Conservation (phyloP, 1,284 basidiomycete genomes). For the Leucoagaricus sp. region DNA sequence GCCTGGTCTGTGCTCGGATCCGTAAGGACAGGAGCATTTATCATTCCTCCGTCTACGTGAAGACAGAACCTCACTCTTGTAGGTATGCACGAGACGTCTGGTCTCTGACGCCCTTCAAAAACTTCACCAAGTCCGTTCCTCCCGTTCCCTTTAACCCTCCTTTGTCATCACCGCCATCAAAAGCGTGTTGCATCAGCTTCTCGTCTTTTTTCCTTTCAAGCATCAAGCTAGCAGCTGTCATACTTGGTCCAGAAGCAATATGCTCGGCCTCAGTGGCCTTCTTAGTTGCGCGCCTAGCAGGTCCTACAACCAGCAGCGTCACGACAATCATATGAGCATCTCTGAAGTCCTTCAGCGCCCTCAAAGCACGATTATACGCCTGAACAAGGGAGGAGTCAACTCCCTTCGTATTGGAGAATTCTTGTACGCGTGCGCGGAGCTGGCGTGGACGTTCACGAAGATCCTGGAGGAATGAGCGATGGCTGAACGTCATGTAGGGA, state of each 20-base stretch:
- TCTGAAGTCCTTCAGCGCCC: slow-evolving; percentile 77
- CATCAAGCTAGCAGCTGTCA: slow-evolving; percentile 6
- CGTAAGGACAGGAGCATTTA: not conserved
- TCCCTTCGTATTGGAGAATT: not conserved
- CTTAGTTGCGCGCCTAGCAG: slow-evolving; percentile 42
- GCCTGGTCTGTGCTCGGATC: no score
- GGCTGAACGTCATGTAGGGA: slow-evolving; percentile 86
- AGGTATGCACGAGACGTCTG: slow-evolving; percentile 56
- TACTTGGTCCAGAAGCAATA: no score
- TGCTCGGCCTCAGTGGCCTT: not conserved
- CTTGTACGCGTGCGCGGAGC: slow-evolving; percentile 46
- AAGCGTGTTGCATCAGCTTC: not conserved
- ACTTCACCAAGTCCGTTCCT: slow-evolving; percentile 80
- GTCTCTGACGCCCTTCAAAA: slow-evolving; percentile 80
- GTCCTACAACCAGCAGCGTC: slow-evolving; percentile 82
- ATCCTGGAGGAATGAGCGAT: slow-evolving; percentile 83
- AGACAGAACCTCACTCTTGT: not conserved
- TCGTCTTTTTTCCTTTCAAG: slow-evolving; percentile 11
- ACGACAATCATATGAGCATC: slow-evolving; percentile 90
- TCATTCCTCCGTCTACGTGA: not conserved
- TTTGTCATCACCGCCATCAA: not conserved
- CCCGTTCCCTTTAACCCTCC: slow-evolving; percentile 74
- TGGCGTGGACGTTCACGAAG: slow-evolving; percentile 56
- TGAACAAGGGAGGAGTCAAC: slow-evolving; percentile 34
- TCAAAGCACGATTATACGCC: slow-evolving; percentile 78